A percentile compares a stretch with the other conserved stretches of the same genome.
Conservation (phyloP, 139 green algal genomes). For the Chlamydomonas incerta region DNA sequence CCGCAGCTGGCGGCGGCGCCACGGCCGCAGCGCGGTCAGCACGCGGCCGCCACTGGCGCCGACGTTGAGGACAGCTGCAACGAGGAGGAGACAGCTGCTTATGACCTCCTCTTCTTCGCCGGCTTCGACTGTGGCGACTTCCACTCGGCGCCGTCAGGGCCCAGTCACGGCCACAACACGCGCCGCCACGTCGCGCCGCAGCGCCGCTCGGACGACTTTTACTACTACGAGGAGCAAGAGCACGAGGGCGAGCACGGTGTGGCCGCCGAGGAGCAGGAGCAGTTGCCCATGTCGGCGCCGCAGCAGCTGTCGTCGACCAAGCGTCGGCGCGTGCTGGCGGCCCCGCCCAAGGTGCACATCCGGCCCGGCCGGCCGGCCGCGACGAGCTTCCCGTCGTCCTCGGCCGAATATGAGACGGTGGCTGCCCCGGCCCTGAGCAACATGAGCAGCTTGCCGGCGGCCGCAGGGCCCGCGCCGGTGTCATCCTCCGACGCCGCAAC, state of each 20-base stretch:
- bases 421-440: too few relatives aligned
- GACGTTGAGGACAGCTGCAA: constrained; percentile 4
- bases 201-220: constrained; percentile 24
- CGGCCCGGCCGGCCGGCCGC: too few relatives aligned
- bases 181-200: not conserved
- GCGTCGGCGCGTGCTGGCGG: not conserved
- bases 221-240: constrained; percentile 3
- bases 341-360: constrained; percentile 1
- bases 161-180: constrained; percentile 21
- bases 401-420: too few relatives aligned
- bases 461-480: too few relatives aligned
- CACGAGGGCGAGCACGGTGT: not conserved
- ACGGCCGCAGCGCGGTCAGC: not conserved
- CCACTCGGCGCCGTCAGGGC: not conserved
- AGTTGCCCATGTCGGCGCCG: too few relatives aligned
- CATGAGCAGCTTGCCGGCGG: not conserved
- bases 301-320: not conserved
- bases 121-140: not conserved
- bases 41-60: not conserved
- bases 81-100: constrained; percentile 24
- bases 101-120: constrained; percentile 37
- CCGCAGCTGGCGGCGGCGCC: not conserved
- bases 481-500: not conserved
- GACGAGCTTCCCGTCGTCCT: not conserved
- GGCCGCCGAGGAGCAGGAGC: not conserved